phyloP scores from a whole-genome alignment of 1,284 basidiomycete species.

The Anthracocystis walkeri region DNA sequence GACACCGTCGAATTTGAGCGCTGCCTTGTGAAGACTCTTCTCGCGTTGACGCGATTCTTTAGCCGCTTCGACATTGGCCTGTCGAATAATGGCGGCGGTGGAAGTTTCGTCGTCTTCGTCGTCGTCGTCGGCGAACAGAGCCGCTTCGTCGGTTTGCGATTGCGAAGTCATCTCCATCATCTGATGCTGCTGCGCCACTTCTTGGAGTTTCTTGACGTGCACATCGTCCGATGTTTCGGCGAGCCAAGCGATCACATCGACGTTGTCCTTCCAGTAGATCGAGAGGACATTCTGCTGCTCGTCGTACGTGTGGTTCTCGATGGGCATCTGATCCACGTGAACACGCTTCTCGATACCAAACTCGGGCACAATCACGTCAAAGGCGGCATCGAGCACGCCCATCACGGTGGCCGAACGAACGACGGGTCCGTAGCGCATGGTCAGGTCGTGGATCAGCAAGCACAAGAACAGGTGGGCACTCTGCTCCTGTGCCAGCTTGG shows the following conservation, averaged over 20 bases:
- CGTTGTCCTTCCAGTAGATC: slow-evolving; percentile 76
- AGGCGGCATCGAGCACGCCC: slow-evolving; percentile 91
- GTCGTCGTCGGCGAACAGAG: slow-evolving; percentile 63
- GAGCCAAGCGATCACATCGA: slow-evolving; percentile 91
- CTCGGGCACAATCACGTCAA: slow-evolving; percentile 92
- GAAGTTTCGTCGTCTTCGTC: slow-evolving; percentile 49
- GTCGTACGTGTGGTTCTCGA: slow-evolving; percentile 87
- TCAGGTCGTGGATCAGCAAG: slow-evolving; percentile 90
- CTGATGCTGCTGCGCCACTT: slow-evolving; percentile 52
- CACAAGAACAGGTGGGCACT: slow-evolving; percentile 95
- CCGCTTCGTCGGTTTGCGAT: slow-evolving; percentile 59
- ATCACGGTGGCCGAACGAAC: slow-evolving; percentile 87
- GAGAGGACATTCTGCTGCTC: slow-evolving; percentile 88
- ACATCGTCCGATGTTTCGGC: slow-evolving; percentile 85
- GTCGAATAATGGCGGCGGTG: slow-evolving; percentile 42
- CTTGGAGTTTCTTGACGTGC: slow-evolving; percentile 63
- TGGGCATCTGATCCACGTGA: slow-evolving; percentile 96
- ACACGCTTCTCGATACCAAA: slow-evolving; percentile 98
- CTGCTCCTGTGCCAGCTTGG: slow-evolving; percentile 92
- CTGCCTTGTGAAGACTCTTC: slow-evolving; percentile 44
- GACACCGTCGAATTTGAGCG: slow-evolving; percentile 47
- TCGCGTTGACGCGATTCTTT: slow-evolving; percentile 42
- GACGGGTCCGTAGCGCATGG: slow-evolving; percentile 92
- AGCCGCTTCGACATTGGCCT: slow-evolving; percentile 52
- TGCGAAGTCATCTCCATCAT: slow-evolving; percentile 63